Evolutionary conservation across 345 rosid species (phyloP), one percentile per base, ranked within the genome.

Genomic region (Citrus sp.): DNA sequence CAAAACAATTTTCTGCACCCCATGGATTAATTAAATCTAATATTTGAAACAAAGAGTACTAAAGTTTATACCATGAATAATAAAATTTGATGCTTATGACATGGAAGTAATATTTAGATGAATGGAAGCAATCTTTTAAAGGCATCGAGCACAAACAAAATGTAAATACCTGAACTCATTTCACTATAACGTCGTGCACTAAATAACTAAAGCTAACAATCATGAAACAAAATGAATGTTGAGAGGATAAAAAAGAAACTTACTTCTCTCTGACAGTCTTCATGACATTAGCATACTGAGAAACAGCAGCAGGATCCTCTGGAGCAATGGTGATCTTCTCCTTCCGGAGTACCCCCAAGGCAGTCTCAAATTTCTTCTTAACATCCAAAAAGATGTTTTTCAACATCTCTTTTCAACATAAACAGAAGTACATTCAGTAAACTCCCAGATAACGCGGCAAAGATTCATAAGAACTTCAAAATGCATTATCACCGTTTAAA

Each of bases 291-390:
- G 98, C 94, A 81, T 93, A 97, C 5, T 92, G 98, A 75, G 90
- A 67, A 12, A 97, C 98, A 4, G 97, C 97, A 78, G 97, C 90
- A 28, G 94, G 93, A 84, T 97, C 94, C 46, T 93, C 91, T 24
- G 99, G 98, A 74, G 75, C 93, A 73, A 97, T 90, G 81, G 93
- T 93, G 87, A 97, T 94, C 84, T 93, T 94, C 84, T 97, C 99
- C 90, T 91, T 90, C 24, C 89, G 86, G 75, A 94, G 86, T 80
- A 94, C 72, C 67, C 94, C 98, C 58, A 97, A 75, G 28, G 98
- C 98, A 4, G 90, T 86, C 84, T 90, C 93, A 72, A 88, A 97
- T 68, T 97, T 94, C 74, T 87, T 88, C 90, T 92, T 93, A 70
- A 97, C 87, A 4, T 94, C 99, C 82, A 88, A 76, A 82, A 92